Evolutionary conservation across 1,284 basidiomycete species (phyloP).

Genomic region (Trichosporon sp.): DNA sequence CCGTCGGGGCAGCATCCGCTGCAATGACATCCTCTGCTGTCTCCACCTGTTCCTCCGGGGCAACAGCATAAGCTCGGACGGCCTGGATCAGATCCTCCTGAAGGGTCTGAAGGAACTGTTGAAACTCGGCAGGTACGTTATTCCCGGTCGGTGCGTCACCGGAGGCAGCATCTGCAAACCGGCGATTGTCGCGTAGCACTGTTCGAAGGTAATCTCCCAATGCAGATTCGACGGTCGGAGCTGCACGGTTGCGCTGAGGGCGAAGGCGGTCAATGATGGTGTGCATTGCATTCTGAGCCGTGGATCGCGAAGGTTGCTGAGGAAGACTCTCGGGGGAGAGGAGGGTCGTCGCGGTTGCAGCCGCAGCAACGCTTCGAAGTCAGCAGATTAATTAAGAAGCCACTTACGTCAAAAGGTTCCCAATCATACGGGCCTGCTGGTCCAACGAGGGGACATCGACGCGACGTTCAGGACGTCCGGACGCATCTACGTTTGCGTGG

Average conservation of each 20-base stretch:
- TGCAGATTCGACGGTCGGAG: slow-evolving; percentile 37
- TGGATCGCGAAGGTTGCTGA: slow-evolving; percentile 22
- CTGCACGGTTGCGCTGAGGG: slow-evolving; percentile 25
- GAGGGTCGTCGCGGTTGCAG: slow-evolving; percentile 44
- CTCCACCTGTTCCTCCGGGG: slow-evolving; percentile 14
- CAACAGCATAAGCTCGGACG: slow-evolving; percentile 37
- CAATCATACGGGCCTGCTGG: slow-evolving; percentile 46
- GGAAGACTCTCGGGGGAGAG: slow-evolving; percentile 27
- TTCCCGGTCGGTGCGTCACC: slow-evolving; percentile 18
- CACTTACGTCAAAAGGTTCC: slow-evolving; percentile 46
- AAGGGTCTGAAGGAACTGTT: slow-evolving; percentile 41
- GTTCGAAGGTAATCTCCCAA: slow-evolving; percentile 42
- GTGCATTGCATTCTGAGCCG: slow-evolving; percentile 33
- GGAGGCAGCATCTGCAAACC: slow-evolving; percentile 15
- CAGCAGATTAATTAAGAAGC: neutral
- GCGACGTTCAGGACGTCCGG: neutral
- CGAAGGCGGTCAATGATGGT: slow-evolving; percentile 40
- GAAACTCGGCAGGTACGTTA: slow-evolving; percentile 34
- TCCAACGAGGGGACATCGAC: slow-evolving; percentile 29
- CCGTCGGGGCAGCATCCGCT: neutral
- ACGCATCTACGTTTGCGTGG: slow-evolving; percentile 22
- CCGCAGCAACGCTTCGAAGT: slow-evolving; percentile 39
- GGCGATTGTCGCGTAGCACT: slow-evolving; percentile 33
- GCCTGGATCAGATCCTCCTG: slow-evolving; percentile 42
- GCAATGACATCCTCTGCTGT: slow-evolving; percentile 2